Conservation (phyloP, 2,329 filamentous ascomycete species). For the Pseudocercospora ulei region DNA sequence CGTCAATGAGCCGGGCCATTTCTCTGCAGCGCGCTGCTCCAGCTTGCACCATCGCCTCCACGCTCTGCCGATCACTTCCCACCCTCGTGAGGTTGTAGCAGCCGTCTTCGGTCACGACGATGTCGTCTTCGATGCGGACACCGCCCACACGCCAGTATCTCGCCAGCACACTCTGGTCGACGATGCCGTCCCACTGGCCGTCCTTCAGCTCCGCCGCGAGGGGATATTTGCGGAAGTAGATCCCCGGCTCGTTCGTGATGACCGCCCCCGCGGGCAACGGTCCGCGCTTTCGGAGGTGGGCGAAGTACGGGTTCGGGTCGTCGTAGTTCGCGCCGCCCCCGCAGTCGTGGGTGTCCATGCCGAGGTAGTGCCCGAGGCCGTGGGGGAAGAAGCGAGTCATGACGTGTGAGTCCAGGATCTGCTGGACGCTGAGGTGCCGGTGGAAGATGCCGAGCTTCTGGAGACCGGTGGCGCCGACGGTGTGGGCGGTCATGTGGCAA, state of each 20-base stretch:
- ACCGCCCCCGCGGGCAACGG: conserved; percentile 52
- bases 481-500: conserved; percentile 69
- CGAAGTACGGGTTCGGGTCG: conserved; percentile 75
- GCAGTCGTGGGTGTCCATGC: conserved; percentile 46
- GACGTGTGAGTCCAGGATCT: conserved; percentile 40
- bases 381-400: conserved; percentile 46
- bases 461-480: conserved; percentile 70
- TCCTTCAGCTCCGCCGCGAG: conserved; percentile 60
- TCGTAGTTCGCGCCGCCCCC: conserved; percentile 44
- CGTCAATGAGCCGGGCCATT: conserved; percentile 9
- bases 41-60: conserved; percentile 22
- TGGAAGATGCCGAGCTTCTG: conserved; percentile 62
- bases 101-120: conserved; percentile 67
- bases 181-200: conserved; percentile 51
- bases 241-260: conserved; percentile 88
- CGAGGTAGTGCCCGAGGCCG: conserved; percentile 44
- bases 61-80: conserved; percentile 48
- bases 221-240: conserved; percentile 66
- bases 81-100: conserved; percentile 76
- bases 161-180: conserved; percentile 56
- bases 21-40: conserved; percentile 5
- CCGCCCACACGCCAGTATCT: conserved; percentile 72
- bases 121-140: conserved; percentile 80
- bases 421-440: conserved; percentile 32
- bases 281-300: conserved; percentile 66